Evolutionary conservation across 2,329 filamentous ascomycete genomes (phyloP).

Genomic region (Fusarium falciforme): DNA sequence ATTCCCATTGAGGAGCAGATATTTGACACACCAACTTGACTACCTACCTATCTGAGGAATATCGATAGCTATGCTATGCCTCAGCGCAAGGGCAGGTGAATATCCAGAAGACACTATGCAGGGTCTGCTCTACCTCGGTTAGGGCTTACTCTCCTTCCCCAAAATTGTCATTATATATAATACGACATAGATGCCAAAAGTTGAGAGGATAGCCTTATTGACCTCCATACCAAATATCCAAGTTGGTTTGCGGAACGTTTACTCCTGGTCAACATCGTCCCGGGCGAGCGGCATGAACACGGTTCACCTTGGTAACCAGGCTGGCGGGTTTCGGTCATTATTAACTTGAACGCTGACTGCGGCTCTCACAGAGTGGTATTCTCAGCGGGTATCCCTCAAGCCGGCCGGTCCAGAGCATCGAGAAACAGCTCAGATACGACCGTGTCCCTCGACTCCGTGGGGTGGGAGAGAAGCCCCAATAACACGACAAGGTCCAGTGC

Average conservation of each 20-base stretch:
- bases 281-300: background rate
- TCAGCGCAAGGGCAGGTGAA: background rate
- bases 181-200: background rate
- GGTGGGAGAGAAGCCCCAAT: background rate
- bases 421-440: background rate
- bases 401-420: background rate
- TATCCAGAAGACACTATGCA: background rate
- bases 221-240: background rate
- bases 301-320: background rate
- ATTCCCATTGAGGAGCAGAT: background rate
- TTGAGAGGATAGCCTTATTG: background rate
- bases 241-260: background rate
- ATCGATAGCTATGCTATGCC: background rate
- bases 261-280: background rate
- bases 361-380: conserved; percentile 1
- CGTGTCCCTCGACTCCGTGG: background rate
- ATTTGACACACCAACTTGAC: background rate
- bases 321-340: background rate
- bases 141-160: background rate
- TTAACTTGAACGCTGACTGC: background rate
- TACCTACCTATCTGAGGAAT: background rate
- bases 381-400: background rate
- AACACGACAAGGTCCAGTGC: background rate
- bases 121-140: background rate
- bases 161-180: background rate